Percentiles rank a stretch among this genome's conserved stretches.
phyloP scores from a whole-genome alignment of 768 basidiomycete species.

The Boletus coccyginus region DNA sequence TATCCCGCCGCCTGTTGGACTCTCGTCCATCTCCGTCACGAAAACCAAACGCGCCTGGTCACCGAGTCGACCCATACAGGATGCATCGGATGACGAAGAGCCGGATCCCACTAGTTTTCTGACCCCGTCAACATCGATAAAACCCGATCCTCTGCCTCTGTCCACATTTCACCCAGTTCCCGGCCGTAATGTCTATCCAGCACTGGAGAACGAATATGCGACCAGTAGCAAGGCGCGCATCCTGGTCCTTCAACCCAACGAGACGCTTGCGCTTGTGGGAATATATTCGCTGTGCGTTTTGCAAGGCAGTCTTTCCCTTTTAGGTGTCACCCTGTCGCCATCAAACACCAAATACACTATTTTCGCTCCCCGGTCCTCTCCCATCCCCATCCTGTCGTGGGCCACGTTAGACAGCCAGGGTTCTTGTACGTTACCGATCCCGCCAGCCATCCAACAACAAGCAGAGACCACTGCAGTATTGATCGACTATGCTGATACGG shows the following conservation, averaged over 20 bases:
- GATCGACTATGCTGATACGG: conserved; percentile 55
- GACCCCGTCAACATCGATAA: conserved; percentile 1
- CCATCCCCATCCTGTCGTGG: conserved; percentile 55
- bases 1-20: conserved; percentile 10
- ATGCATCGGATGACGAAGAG: conserved; percentile 50
- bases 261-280: conserved; percentile 70
- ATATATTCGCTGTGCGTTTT: conserved; percentile 59
- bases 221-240: conserved; percentile 30
- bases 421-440: conserved; percentile 14
- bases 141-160: conserved; percentile 26
- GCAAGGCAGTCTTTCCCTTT: conserved; percentile 55
- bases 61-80: conserved; percentile 48
- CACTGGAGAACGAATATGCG: background rate
- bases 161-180: conserved; percentile 51
- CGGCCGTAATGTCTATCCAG: conserved; percentile 37
- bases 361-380: conserved; percentile 79
- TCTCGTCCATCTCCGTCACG: conserved; percentile 14
- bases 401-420: conserved; percentile 10
- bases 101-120: conserved; percentile 14
- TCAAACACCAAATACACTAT: conserved; percentile 46
- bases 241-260: conserved; percentile 42
- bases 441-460: conserved; percentile 10
- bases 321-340: conserved; percentile 50
- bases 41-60: conserved; percentile 49
- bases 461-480: conserved; percentile 43